phyloP scores from a whole-genome alignment of 2,329 filamentous ascomycete species.

The Talaromyces pinophilus region DNA sequence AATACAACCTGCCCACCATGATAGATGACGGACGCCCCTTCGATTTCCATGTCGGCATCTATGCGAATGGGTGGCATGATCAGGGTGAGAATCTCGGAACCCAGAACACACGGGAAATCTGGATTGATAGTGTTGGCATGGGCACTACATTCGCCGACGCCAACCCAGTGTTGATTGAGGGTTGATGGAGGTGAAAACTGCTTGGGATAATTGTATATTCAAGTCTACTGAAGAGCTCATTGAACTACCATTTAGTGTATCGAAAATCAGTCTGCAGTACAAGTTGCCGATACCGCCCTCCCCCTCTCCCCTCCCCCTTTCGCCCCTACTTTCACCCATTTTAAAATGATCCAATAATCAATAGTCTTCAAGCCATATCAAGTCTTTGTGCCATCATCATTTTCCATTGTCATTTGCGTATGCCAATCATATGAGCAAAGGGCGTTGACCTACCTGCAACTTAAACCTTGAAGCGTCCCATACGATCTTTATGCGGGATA shows the following conservation, averaged over 20 bases:
- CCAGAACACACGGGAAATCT: slow-evolving; percentile 51
- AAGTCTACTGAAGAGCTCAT: background rate
- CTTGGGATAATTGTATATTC: background rate
- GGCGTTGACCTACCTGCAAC: too few species aligned
- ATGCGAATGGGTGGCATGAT: slow-evolving; percentile 55
- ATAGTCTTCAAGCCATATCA: too few species aligned
- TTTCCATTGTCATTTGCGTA: too few species aligned
- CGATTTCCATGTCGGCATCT: slow-evolving; percentile 51
- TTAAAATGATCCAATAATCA: too few species aligned
- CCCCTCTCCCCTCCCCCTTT: too few species aligned
- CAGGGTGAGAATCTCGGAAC: slow-evolving; percentile 41
- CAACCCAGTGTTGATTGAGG: slow-evolving; percentile 30
- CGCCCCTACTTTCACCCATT: too few species aligned
- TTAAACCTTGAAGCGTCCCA: too few species aligned
- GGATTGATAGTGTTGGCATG: slow-evolving; percentile 53
- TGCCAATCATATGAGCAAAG: too few species aligned
- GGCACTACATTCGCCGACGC: slow-evolving; percentile 47
- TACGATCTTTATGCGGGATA: too few species aligned
- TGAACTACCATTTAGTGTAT: background rate
- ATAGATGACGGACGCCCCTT: slow-evolving; percentile 48
- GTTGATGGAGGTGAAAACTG: background rate
- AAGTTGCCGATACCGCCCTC: background rate
- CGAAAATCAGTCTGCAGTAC: background rate
- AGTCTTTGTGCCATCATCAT: too few species aligned
- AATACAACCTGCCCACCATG: slow-evolving; percentile 47